Base-by-base conservation (phyloP, 768 basidiomycete genomes). In the Collybia sp. region DNA sequence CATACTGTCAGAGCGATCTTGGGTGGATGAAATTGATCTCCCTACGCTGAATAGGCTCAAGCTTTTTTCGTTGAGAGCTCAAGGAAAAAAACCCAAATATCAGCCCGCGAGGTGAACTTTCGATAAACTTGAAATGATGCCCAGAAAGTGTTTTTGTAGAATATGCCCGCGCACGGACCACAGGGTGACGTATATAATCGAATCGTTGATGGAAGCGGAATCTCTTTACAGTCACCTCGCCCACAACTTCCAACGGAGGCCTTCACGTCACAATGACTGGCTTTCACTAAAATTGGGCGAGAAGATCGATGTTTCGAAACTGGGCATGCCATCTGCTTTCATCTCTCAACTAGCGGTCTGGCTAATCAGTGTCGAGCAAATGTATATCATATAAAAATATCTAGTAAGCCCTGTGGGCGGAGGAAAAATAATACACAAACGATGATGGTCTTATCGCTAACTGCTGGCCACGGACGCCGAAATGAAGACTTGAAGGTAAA, bases 71-170 rank as follows among this genome's bases (percentile, higher is more conserved):
- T 71, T 36, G 52, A 50, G 42, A 53, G 50, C 46, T 35, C 34
- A 46, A 57, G 53, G 60, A 64, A 67, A 66, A 64, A 60, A 71
- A 68, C 81, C 75, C 83, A 85, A 85, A 85, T 84, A 83, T 83
- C 80, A 75, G 70, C 73, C 71, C 59, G 62, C 68, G 69, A 82
- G 82, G 83, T 85, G 74, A n/a, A 85, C 82, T 85, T 85, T 84
- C 83, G 72, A 72, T 68, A 49, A 62, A 54, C 10, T 10, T 0
- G 9, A 12, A 1, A 2, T 19, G 30, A 37, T 43, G 12, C 39
- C 16, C 31, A 31, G 13, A n/a, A 19, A 13, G 31, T 46, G 42
- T 47, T 39, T 47, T 37, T 43, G 30, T 25, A 12, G n/a, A 12
- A 32, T 38, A 13, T 25, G 30, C 15, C 16, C 32, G 68, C 70